These are phyloP conservation scores for Aureobasidium subglaciale DNA, from an alignment of 2,329 filamentous ascomycete genomes.

Conservation along the genomic window DNA sequence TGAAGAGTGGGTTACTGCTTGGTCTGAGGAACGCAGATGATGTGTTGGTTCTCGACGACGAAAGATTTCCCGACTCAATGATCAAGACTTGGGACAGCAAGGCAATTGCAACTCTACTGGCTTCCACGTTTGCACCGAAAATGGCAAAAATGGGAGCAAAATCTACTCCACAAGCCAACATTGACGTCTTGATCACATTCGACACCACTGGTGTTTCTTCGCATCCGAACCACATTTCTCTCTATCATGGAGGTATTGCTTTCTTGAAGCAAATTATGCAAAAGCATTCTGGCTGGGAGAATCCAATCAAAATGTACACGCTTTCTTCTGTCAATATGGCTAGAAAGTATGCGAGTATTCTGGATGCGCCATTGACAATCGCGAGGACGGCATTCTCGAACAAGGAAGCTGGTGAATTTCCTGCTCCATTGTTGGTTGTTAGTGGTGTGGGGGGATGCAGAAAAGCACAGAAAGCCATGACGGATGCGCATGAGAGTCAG, in stretches of 20 bases:
- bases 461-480: slow-evolving; percentile 79
- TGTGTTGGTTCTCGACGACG: slow-evolving; percentile 76
- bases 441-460: slow-evolving; percentile 58
- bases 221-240: slow-evolving; percentile 88
- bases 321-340: slow-evolving; percentile 63
- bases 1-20: slow-evolving; percentile 69
- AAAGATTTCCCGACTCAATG: slow-evolving; percentile 86
- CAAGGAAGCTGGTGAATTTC: slow-evolving; percentile 48
- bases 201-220: slow-evolving; percentile 73
- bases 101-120: slow-evolving; percentile 63
- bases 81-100: slow-evolving; percentile 65
- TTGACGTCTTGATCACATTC: slow-evolving; percentile 86
- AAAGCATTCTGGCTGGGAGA: slow-evolving; percentile 56
- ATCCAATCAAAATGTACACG: slow-evolving; percentile 79
- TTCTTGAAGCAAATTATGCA: slow-evolving; percentile 64
- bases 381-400: slow-evolving; percentile 43
- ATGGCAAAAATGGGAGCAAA: slow-evolving; percentile 38
- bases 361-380: slow-evolving; percentile 67
- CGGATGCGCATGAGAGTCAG: slow-evolving; percentile 80
- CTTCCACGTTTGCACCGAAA: slow-evolving; percentile 65
- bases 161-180: slow-evolving; percentile 46
- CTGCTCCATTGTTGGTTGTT: slow-evolving; percentile 59
- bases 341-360: slow-evolving; percentile 73
- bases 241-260: slow-evolving; percentile 70
- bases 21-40: slow-evolving; percentile 70